Conservation (phyloP, 345 rosid species). For the Euphorbia lathyris region DNA sequence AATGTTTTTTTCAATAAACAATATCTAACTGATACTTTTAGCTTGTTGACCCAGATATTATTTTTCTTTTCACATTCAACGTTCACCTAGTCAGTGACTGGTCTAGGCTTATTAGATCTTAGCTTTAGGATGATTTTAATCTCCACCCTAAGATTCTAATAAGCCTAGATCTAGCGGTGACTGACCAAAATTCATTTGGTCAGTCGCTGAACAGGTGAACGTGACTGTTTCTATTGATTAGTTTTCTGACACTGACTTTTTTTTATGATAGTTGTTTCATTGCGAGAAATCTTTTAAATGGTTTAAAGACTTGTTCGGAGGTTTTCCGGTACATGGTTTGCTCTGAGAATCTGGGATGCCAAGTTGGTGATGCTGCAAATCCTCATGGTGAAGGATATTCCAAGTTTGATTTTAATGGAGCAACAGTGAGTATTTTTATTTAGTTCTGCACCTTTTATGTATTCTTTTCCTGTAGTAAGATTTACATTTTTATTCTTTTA, state of each 20-base stretch:
- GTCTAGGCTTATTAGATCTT: too few relatives aligned
- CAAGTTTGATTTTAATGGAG: constrained; percentile 74
- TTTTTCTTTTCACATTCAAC: too few relatives aligned
- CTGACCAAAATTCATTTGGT: too few relatives aligned
- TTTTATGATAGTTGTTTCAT: constrained; percentile 68
- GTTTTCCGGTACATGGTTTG: constrained; percentile 79
- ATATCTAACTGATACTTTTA: neutral
- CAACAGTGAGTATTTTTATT: constrained; percentile 47
- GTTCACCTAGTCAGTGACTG: too few relatives aligned
- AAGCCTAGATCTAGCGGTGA: too few relatives aligned
- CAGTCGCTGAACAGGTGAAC: too few relatives aligned
- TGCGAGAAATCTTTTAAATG: constrained; percentile 87
- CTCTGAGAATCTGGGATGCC: constrained; percentile 58
- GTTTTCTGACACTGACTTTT: constrained; percentile 20
- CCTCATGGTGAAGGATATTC: constrained; percentile 73
- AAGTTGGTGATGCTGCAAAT: constrained; percentile 60
- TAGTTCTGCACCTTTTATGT: neutral
- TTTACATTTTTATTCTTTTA: neutral
- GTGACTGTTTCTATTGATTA: neutral
- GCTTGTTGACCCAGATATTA: neutral
- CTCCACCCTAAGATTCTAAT: too few relatives aligned
- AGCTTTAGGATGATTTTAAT: too few relatives aligned
- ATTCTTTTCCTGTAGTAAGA: neutral
- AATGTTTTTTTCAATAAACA: neutral
- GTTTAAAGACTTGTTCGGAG: constrained; percentile 88